Evolutionary conservation across 495 filamentous ascomycete genomes (phyloP), one percentile per base, ranked within the genome.

Genomic region (Trichoderma asperelloides): DNA sequence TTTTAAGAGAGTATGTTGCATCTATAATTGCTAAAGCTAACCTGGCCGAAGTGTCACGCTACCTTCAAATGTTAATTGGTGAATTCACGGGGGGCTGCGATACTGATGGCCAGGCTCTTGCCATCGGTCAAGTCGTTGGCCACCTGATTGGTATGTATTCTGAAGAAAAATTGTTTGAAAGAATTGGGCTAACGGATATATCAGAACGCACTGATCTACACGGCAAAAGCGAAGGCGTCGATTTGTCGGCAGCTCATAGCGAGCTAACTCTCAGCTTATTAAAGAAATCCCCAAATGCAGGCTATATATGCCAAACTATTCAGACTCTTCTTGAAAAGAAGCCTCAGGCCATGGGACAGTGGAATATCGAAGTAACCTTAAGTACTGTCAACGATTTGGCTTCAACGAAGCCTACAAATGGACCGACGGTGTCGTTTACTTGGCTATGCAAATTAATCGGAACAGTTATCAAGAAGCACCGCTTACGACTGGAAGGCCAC

Each of bases 351-450:
- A 84, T 92, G 69, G 80, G 81, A 0, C 89, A 92, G 71, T 89
- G 83, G 78, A 89, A 90, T 73, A 85, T 92, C 68, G 90, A 92
- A 66, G 78, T 75, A 45, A 82, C 86, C 23, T 75, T 92, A 65
- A 78, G 82, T 41, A 80, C 79, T 39, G 85, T 91, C 62, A 78
- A 84, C 5, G 76, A 79, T 25, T 75, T 84, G 57, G 82, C 84
- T 68, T 85, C 82, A 21, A 77, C 75, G 23, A 69, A 72, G 3
- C 78, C 27, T 60, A 0, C 8, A 15, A 18, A 65, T 60, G 18
- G 66, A n/a, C 37, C 69, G 15, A 78, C 43, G 77, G 78, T 11
- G 80, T 80, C 45, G 68, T 85, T 70, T 23, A 74, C 88, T 9
- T 75, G 89, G 30, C 77, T 83, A 33, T 79, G 85, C 18, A 85